phyloP scores from a whole-genome alignment of 2,329 filamentous ascomycete genomes.

The Scytalidium lignicola region DNA sequence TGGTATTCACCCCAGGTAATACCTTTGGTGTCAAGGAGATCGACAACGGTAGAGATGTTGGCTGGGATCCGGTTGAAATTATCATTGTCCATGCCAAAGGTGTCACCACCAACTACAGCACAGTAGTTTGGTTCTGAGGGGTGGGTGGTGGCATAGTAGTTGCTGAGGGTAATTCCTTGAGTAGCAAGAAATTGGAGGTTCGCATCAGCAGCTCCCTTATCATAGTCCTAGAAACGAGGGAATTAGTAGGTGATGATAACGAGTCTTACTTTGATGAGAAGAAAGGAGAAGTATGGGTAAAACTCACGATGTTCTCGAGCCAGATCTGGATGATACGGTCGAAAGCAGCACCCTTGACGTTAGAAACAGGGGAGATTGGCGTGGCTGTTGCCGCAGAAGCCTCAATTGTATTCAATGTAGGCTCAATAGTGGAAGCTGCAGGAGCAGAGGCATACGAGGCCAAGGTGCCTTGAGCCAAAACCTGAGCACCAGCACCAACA shows the following conservation, averaged over 20 bases:
- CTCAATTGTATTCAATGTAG: conserved; percentile 1
- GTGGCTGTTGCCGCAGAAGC: conserved; percentile 31
- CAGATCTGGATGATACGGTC: conserved; percentile 53
- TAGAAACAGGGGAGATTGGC: conserved; percentile 25
- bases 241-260: background rate
- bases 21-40: conserved; percentile 39
- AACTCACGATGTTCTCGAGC: conserved; percentile 46
- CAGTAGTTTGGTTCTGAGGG: conserved; percentile 58
- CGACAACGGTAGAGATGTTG: conserved; percentile 40
- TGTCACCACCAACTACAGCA: conserved; percentile 49
- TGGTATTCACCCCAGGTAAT: conserved; percentile 47
- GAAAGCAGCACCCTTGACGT: conserved; percentile 46
- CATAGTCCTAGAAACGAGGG: conserved; percentile 12
- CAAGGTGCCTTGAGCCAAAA: conserved; percentile 3
- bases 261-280: background rate
- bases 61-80: conserved; percentile 37
- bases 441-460: conserved; percentile 6
- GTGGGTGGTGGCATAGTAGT: conserved; percentile 48
- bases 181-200: conserved; percentile 42
- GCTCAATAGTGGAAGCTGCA: conserved; percentile 13
- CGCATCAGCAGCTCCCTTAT: conserved; percentile 20
- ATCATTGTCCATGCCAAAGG: conserved; percentile 50
- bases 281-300: too few species aligned
- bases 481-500: conserved; percentile 2
- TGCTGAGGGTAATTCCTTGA: conserved; percentile 48